Evolutionary conservation across 2,329 filamentous ascomycete genomes (phyloP), one percentile per base, ranked within the genome.

Genomic region (Ophiostoma novo-ulmi): DNA sequence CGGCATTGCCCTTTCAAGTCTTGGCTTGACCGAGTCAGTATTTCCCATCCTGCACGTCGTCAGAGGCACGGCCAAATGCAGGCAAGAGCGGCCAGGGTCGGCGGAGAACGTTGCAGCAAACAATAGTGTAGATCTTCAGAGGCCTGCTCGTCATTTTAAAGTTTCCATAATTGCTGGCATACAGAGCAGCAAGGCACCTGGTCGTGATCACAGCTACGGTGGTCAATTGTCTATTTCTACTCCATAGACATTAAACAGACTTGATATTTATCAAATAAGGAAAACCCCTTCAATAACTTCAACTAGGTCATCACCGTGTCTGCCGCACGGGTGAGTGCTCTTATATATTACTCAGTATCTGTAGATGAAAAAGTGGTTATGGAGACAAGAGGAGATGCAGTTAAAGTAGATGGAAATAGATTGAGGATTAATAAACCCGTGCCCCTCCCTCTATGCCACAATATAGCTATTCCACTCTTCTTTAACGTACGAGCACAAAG

Each of bases 401-500:
- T 63, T 63, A 63, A 31, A 63, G 52, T 11, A 63, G 14, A 63
- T 35, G 26, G 22, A 63, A 31, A 63, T 35, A 63, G 5, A 48
- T 48, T n/a, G 44, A 48, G 6, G 20, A n/a, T 48, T 20, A 6
- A n/a, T 17, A 44, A 44, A 20, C n/a, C 52, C 2, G 11, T 63
- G 58, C 58, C 26, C 58, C 58, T 63, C 58, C 52, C 58, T 63
- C n/a, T 26, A 63, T 63, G 58, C 58, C 58, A 63, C 58, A 26
- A 63, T 63, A 26, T 17, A 7, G 52, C 22, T 26, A 22, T 58
- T 11, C 52, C n/a, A 58, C 52, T 58, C 26, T 35, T 26, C 26
- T 63, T 63, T 26, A 8, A 36, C 14, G 36, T 11, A 31, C 31
- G 26, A 31, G 26, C 3, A 31, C 26, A 31, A 31, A 31, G 26